Evolutionary conservation across 352 stramenopile species (phyloP).

Genomic region (Pythium plurisporium): DNA sequence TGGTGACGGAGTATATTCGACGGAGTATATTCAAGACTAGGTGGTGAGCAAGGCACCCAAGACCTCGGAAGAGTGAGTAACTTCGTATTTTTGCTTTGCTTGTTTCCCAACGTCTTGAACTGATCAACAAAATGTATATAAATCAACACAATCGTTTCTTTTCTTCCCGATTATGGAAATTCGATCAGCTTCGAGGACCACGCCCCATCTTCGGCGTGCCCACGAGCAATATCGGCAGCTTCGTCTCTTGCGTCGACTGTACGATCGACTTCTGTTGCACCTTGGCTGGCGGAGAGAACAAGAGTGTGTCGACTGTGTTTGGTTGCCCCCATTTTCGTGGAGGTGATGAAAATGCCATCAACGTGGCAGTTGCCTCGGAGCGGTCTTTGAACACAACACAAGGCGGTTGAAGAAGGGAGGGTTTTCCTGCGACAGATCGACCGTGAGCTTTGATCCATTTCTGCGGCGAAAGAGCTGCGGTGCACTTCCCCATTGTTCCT

Average conservation of each 20-base stretch:
- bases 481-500: conserved; percentile 10
- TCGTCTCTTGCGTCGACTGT: background rate
- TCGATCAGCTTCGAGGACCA: background rate
- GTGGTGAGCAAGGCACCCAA: background rate
- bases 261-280: conserved; percentile 19
- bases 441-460: conserved; percentile 39
- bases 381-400: conserved; percentile 9
- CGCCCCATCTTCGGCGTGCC: background rate
- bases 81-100: background rate
- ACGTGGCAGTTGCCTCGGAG: too few species aligned
- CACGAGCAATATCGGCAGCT: background rate
- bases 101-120: too few species aligned
- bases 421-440: too few species aligned
- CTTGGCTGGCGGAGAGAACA: background rate
- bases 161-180: too few species aligned
- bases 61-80: background rate
- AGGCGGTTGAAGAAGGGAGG: conserved; percentile 16
- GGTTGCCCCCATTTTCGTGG: background rate
- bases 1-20: background rate
- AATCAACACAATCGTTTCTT: too few species aligned
- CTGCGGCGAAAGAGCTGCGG: conserved; percentile 34
- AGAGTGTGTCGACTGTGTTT: background rate
- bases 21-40: too few species aligned
- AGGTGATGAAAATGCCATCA: background rate
- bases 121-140: too few species aligned